These are phyloP conservation scores for Maudiozyma humilis DNA, from an alignment of 1,139 yeast species.

Conservation along the genomic window DNA sequence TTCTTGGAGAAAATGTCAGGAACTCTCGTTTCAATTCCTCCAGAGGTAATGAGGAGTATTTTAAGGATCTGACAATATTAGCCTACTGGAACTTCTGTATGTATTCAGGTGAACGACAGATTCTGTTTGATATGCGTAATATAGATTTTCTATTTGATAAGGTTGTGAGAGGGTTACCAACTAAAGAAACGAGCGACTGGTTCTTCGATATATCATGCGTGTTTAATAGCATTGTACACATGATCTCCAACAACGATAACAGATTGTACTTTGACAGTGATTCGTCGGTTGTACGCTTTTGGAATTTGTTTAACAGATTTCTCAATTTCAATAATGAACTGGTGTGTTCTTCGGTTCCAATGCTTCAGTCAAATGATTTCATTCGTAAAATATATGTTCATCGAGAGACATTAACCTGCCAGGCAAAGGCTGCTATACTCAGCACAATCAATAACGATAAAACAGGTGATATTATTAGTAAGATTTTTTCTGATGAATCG, in stretches of 20 bases:
- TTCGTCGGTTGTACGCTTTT: conserved; percentile 11
- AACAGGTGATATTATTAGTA: background rate
- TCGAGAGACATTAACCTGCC: conserved; percentile 14
- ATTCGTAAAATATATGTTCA: conserved; percentile 8
- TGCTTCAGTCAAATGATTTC: conserved; percentile 11
- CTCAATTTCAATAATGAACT: conserved; percentile 17
- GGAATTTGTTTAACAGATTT: conserved; percentile 16
- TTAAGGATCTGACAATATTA: conserved; percentile 12
- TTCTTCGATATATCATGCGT: conserved; percentile 8
- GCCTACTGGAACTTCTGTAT: conserved; percentile 8
- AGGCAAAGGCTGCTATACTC: conserved; percentile 19
- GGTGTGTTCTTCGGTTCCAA: conserved; percentile 20
- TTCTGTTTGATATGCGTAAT: background rate
- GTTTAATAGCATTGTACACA: conserved; percentile 6
- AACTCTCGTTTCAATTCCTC: background rate
- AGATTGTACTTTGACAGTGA: conserved; percentile 4
- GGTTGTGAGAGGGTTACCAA: conserved; percentile 6
- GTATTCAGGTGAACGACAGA: background rate
- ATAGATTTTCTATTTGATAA: conserved; percentile 6
- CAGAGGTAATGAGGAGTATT: conserved; percentile 9
- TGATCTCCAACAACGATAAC: background rate
- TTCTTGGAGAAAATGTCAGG: background rate
- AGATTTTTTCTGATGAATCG: background rate
- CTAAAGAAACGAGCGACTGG: conserved; percentile 5
- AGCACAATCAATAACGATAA: conserved; percentile 17